These are phyloP conservation scores for Pseudocercospora pini-densiflorae DNA, from an alignment of 2,329 filamentous ascomycete genomes.

Conservation along the genomic window DNA sequence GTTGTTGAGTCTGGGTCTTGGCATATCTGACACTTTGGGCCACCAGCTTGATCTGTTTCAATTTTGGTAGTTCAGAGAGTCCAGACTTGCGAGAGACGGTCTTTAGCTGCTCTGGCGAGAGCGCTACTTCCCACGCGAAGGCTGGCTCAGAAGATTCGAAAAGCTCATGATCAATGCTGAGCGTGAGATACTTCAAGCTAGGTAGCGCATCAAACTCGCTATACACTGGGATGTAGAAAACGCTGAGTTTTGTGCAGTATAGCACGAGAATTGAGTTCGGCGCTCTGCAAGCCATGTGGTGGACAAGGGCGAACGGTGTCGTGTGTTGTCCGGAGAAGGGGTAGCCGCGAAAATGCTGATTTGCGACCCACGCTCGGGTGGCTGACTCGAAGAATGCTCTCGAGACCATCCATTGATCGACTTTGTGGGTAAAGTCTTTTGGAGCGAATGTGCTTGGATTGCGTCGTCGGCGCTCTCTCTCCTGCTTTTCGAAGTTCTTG, in stretches of 20 bases:
- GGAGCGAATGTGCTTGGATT: not conserved
- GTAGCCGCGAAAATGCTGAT: not conserved
- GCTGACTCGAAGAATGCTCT: constrained; percentile 11
- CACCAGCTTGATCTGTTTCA: not conserved
- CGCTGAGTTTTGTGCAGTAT: not conserved
- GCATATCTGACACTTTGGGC: not conserved
- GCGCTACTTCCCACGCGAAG: not conserved
- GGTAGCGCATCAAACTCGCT: not conserved
- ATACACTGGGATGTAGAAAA: not conserved
- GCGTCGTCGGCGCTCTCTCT: not conserved
- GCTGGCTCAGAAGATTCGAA: not conserved
- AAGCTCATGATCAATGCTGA: not conserved
- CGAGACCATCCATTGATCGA: constrained; percentile 9
- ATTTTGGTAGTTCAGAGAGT: not conserved
- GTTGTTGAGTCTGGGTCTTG: not conserved
- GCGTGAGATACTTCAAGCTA: not conserved
- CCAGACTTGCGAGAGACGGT: not conserved
- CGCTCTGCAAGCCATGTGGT: not conserved
- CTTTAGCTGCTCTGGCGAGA: not conserved
- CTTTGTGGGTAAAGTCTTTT: not conserved
- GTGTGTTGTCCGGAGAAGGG: not conserved
- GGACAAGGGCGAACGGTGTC: not conserved
- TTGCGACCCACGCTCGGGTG: not conserved
- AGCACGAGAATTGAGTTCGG: not conserved
- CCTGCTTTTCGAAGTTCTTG: not conserved